Evolutionary conservation across 2,329 filamentous ascomycete species (phyloP).

Genomic region (Cryphonectria parasitica): DNA sequence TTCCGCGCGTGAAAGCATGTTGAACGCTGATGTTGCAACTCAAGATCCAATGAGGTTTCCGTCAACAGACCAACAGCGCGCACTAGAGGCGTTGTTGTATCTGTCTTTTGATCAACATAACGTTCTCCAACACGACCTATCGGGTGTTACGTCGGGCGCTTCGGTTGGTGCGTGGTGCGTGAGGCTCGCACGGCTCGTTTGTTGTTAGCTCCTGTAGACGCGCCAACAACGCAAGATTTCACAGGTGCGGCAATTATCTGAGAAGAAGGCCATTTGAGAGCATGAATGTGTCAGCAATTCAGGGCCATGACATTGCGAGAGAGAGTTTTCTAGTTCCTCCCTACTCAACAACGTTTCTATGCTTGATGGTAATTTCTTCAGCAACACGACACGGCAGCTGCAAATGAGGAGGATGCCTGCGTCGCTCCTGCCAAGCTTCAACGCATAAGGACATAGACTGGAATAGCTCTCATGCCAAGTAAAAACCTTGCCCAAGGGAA

Average conservation of each 20-base stretch:
- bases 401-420: neutral
- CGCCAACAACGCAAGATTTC: neutral
- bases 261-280: neutral
- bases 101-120: neutral
- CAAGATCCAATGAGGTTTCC: constrained; percentile 5
- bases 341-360: neutral
- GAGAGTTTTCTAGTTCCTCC: neutral
- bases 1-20: constrained; percentile 18
- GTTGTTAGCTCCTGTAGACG: neutral
- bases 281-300: neutral
- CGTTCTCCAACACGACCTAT: neutral
- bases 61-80: constrained; percentile 1
- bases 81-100: neutral
- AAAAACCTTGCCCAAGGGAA: neutral
- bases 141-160: neutral
- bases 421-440: neutral
- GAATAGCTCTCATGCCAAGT: neutral
- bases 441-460: neutral
- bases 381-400: neutral
- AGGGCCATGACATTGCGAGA: neutral
- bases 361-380: neutral
- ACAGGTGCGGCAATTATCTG: neutral
- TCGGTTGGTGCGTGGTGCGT: neutral
- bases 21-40: neutral
- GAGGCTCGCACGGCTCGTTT: neutral